A percentile compares a stretch with the other conserved stretches of the same genome.
phyloP scores from a whole-genome alignment of 2,329 filamentous ascomycete genomes.

The Trichophyton equinum region DNA sequence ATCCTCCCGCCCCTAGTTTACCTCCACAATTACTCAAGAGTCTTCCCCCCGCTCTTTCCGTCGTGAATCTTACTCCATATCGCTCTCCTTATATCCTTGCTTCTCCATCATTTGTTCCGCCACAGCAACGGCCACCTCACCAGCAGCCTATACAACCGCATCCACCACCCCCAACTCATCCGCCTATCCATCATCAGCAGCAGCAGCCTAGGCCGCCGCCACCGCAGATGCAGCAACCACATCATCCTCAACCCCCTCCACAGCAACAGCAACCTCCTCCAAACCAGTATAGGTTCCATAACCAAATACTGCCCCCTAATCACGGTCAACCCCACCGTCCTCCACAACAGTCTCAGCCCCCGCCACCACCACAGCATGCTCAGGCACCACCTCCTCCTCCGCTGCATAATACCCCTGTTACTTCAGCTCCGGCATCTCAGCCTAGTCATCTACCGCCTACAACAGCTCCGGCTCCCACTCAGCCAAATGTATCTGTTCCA shows the following conservation, averaged over 20 bases:
- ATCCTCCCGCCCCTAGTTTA: constrained; percentile 14
- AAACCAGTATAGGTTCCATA: constrained; percentile 4
- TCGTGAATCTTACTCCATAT: constrained; percentile 26
- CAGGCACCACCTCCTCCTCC: background rate
- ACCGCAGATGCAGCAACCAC: constrained; percentile 15
- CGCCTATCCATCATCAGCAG: constrained; percentile 7
- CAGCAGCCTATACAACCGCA: constrained; percentile 8
- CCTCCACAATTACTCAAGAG: constrained; percentile 28
- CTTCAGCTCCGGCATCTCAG: constrained; percentile 13
- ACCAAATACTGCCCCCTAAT: constrained; percentile 13
- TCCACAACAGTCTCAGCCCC: constrained; percentile 6
- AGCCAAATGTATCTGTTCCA: background rate
- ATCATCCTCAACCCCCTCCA: constrained; percentile 10
- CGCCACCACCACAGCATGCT: constrained; percentile 10
- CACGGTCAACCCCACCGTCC: constrained; percentile 15
- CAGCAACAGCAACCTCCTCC: constrained; percentile 2
- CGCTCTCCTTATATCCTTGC: constrained; percentile 31
- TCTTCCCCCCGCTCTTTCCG: constrained; percentile 29
- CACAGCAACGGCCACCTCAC: constrained; percentile 12
- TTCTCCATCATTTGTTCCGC: constrained; percentile 20
- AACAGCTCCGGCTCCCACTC: constrained; percentile 6
- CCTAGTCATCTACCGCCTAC: constrained; percentile 4
- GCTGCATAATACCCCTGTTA: constrained; percentile 3
- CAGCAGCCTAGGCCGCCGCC: constrained; percentile 7
- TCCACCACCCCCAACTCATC: constrained; percentile 6